Evolutionary conservation across 345 rosid genomes (phyloP).

Genomic region (Anastatica hierochuntica): DNA sequence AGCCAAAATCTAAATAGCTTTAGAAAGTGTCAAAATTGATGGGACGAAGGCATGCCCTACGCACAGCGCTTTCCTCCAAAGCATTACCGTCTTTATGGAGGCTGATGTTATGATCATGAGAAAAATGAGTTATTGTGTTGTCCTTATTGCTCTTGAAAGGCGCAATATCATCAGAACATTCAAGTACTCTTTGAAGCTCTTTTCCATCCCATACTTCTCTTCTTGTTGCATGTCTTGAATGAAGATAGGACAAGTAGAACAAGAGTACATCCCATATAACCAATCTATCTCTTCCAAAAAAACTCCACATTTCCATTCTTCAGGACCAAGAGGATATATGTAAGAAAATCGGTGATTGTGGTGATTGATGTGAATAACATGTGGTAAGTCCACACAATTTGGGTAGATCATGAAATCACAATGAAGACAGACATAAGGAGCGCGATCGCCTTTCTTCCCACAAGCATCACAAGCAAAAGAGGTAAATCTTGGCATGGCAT

Average conservation of each 20-base stretch:
- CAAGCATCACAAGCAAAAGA: constrained; percentile 9
- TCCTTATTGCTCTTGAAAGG: neutral
- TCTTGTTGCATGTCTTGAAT: neutral
- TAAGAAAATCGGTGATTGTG: neutral
- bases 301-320: neutral
- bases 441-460: neutral
- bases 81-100: neutral
- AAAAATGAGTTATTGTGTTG: constrained; percentile 5
- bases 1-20: neutral
- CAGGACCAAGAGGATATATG: constrained; percentile 3
- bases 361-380: neutral
- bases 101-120: constrained; percentile 1
- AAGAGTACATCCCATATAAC: constrained; percentile 5
- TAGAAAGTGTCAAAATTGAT: neutral
- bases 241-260: neutral
- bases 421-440: neutral
- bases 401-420: neutral
- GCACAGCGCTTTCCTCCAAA: neutral
- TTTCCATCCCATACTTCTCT: too few relatives aligned
- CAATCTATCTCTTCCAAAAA: constrained; percentile 2
- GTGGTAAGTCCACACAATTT: neutral
- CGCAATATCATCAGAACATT: neutral
- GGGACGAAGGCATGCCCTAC: neutral
- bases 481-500: neutral
- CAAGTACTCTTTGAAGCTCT: constrained; percentile 6